Evolutionary conservation across 176 grass and related monocot species (phyloP).

Genomic region (Secale cereale): DNA sequence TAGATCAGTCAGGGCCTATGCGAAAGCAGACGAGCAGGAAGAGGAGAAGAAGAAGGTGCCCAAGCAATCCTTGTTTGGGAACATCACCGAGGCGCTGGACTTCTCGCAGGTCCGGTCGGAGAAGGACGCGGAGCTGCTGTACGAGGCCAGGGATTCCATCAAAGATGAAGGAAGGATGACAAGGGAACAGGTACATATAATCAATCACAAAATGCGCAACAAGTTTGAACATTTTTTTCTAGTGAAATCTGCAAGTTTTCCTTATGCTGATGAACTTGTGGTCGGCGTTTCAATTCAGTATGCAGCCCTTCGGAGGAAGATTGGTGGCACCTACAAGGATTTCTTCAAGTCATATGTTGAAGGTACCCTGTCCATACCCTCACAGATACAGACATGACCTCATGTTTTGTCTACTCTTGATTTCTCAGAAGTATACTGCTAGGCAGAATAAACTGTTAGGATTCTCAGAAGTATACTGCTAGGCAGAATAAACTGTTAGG

Average conservation of each 20-base stretch:
- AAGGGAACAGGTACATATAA: slow-evolving; percentile 45
- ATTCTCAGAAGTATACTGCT: too few species aligned
- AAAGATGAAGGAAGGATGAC: slow-evolving; percentile 70
- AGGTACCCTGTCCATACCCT: slow-evolving; percentile 33
- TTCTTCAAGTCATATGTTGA: slow-evolving; percentile 99
- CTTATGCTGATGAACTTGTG: neutral
- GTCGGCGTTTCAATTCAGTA: slow-evolving; percentile 44
- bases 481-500: neutral
- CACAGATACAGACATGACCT: neutral
- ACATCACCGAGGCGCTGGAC: slow-evolving; percentile 83
- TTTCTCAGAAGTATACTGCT: neutral
- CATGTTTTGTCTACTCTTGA: neutral
- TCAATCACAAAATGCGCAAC: neutral
- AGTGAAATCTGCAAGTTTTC: neutral
- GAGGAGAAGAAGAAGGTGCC: slow-evolving; percentile 11
- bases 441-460: neutral
- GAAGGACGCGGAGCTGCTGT: slow-evolving; percentile 80
- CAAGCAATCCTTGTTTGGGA: slow-evolving; percentile 84
- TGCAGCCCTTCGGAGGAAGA: slow-evolving; percentile 86
- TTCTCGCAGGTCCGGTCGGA: slow-evolving; percentile 88
- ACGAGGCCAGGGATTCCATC: slow-evolving; percentile 73
- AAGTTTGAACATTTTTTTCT: neutral
- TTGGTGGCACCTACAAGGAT: slow-evolving; percentile 99
- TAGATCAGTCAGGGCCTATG: slow-evolving; percentile 41
- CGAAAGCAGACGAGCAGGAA: slow-evolving; percentile 40